Base-by-base conservation (phyloP, 441 rosid species). In the Aquilaria agallochum region DNA sequence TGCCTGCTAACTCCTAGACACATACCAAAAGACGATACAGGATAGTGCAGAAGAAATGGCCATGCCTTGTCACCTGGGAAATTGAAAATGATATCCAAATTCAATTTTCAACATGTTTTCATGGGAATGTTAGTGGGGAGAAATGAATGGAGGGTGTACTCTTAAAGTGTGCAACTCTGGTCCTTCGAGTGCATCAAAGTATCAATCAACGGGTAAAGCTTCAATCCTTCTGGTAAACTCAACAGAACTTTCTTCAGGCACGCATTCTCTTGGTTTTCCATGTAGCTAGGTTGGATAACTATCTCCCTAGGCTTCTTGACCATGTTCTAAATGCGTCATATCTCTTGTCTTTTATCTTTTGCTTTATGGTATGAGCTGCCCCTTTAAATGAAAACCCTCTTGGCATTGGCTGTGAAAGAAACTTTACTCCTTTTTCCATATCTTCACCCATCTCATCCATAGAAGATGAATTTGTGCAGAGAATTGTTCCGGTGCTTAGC, bases 1-100 rank as follows among this genome's bases (percentile, higher is more conserved):
- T 93, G 97, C 74, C 97, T 93, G 71, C 91, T 76, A 32, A 86
- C 81, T 36, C 98, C 98, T 9, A 93, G 87, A 67, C 98, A 90
- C 65, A 93, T 85, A 67, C 98, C 96, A 51, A 81, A 93, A 0
- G 97, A 83, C 56, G 97, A 80, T 52, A 93, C 53, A 0, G 91
- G 89, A 67, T 46, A 93, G n/a, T 95, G 80, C 4, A 90, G 86
- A 65, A 90, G 95, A 73, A 90, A 93, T 31, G 97, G 96, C 96
- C 98, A 93, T 46, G 49, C 72, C 75, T 74, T 80, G 78, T 88
- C 95, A 2, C 75, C 83, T 3, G 97, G 98, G 5, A 9, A 55
- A 3, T 11, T 13, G 36, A 50, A 14, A 20, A 54, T 50, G 32
- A 31, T 47, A 53, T 11, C 20, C 30, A 50, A 42, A 46, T 47